Evolutionary conservation across 2,329 filamentous ascomycete species (phyloP), one percentile per base, ranked within the genome.

Genomic region (Exophiala bonariae): DNA sequence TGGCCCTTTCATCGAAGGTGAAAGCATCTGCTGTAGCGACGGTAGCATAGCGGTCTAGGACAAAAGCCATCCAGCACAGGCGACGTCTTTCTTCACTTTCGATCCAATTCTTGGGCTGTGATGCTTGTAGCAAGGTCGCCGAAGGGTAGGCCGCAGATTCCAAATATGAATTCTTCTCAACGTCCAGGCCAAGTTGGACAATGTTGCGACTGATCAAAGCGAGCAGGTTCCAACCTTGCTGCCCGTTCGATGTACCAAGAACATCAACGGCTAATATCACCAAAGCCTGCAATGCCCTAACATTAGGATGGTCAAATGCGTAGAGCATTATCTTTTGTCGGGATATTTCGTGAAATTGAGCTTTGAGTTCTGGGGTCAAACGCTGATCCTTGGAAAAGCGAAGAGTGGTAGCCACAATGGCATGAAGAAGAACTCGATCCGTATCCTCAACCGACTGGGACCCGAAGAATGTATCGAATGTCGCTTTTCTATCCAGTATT

Each of bases 51-150:
- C 91, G 80, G 65, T 96, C 91, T 3, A 96, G 76, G 13, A 96
- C 71, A 62, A 95, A 96, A 11, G 95, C 84, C 84, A 95, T 93
- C 91, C 91, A 96, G 66, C 96, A 95, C 1, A 96, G 73, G 16
- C 91, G 78, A 19, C 91, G 79, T 17, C 90, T 77, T 31, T 87
- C 87, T 66, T 96, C 91, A 52, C 96, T 91, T 63, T 96, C 90
- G 49, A 95, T 86, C 66, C 91, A 96, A 50, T 89, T 87, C 38
- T 82, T 83, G 0, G 91, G 80, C 50, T 95, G 89, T 0, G 89
- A 86, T 0, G 96, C 74, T 46, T 90, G 80, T 34, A 95, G 73
- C 0, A 90, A 95, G 63, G 57, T 95, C 35, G 96, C 96, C 0
- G 91, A 95, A 2, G 85, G 83, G 63, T 86, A 89, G 42, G 83